These are phyloP conservation scores for Effrenium voratum DNA, from an alignment of 73 alveolate species.

Conservation along the genomic window DNA sequence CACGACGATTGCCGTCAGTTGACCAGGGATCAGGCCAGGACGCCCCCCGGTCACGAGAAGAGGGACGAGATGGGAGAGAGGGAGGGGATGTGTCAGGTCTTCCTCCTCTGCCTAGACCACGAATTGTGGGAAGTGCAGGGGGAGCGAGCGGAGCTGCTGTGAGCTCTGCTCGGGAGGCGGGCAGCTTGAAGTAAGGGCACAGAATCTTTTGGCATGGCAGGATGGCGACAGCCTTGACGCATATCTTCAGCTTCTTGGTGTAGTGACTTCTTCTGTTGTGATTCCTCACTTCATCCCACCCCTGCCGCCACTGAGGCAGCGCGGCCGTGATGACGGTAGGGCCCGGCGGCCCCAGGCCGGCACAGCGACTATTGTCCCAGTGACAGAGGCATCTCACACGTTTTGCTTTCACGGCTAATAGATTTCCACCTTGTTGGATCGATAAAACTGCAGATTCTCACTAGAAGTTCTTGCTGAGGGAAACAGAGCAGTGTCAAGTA, in stretches of 20 bases:
- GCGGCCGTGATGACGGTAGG: background rate
- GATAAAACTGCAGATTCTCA: too few species aligned
- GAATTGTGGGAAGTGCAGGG: conserved; percentile 43
- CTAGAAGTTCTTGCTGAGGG: too few species aligned
- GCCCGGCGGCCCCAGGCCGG: background rate
- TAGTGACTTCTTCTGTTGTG: too few species aligned
- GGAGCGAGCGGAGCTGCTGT: background rate
- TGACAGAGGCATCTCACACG: background rate
- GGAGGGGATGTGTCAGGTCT: conserved; percentile 9
- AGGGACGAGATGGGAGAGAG: background rate
- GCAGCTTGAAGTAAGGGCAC: background rate
- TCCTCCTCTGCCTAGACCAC: conserved; percentile 57
- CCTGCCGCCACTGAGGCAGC: background rate
- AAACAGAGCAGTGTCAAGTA: too few species aligned
- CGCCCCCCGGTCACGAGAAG: too few species aligned
- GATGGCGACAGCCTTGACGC: conserved; percentile 83
- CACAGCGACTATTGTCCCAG: background rate
- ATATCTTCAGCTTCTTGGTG: conserved; percentile 47
- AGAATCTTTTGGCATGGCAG: background rate
- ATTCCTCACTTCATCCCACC: too few species aligned
- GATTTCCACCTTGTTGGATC: background rate
- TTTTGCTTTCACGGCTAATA: background rate
- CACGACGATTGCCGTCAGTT: conserved; percentile 16
- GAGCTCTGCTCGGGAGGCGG: background rate
- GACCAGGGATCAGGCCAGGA: conserved; percentile 62